Percentiles rank a stretch among this genome's conserved stretches.
phyloP scores from a whole-genome alignment of 805 yeast species.

The Hanseniaspora lindneri region DNA sequence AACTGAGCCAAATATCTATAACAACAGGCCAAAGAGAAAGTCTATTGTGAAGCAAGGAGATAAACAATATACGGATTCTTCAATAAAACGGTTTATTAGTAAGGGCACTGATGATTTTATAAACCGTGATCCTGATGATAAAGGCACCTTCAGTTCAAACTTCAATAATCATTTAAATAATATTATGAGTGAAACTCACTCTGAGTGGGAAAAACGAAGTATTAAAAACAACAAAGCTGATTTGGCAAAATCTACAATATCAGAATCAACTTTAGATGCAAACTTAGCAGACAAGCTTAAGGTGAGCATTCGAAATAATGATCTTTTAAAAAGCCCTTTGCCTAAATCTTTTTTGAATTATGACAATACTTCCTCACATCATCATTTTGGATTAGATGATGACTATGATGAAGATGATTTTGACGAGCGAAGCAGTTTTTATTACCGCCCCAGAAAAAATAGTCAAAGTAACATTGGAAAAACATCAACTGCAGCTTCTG shows the following conservation, averaged over 20 bases:
- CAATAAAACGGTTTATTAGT: neutral
- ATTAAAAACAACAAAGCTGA: neutral
- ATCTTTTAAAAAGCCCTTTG: neutral
- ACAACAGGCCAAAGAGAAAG: neutral
- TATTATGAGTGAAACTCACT: conserved; percentile 9
- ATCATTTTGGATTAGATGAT: conserved; percentile 21
- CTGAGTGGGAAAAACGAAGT: neutral
- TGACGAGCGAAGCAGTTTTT: conserved; percentile 20
- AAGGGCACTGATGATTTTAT: conserved; percentile 3
- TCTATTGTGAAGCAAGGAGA: neutral
- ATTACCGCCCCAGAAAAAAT: conserved; percentile 11
- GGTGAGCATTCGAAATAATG: neutral
- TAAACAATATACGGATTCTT: neutral
- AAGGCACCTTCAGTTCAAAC: conserved; percentile 28
- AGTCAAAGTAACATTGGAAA: neutral
- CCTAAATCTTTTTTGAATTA: neutral
- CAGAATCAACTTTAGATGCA: neutral
- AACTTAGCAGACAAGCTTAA: neutral
- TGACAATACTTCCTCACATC: conserved; percentile 16
- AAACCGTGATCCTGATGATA: conserved; percentile 14
- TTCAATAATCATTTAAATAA: conserved; percentile 16
- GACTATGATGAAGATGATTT: conserved; percentile 26
- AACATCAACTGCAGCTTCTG: neutral
- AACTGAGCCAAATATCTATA: neutral
- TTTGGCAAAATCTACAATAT: neutral